Evolutionary conservation across 192 early-diverging fungal species (phyloP).

Genomic region (Anaeromyces robustus): DNA sequence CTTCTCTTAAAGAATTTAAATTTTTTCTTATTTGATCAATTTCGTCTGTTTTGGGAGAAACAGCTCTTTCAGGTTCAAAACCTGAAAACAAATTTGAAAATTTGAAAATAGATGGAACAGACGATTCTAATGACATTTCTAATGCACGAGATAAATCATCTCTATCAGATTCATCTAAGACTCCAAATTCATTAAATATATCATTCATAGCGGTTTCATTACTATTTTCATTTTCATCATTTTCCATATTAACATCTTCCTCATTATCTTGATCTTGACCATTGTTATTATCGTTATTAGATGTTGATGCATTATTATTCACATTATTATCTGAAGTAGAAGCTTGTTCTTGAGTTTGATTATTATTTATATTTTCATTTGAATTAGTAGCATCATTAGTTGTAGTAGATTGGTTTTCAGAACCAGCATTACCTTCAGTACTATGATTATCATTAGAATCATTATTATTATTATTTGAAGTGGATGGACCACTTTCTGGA

Average conservation of each 20-base stretch:
- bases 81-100: background rate
- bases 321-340: background rate
- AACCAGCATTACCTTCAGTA: background rate
- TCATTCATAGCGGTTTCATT: conserved; percentile 10
- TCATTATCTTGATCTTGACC: background rate
- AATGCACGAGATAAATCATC: background rate
- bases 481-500: background rate
- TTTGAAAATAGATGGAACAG: background rate
- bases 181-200: conserved; percentile 6
- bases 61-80: background rate
- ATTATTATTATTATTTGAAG: background rate
- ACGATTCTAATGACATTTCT: background rate
- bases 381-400: conserved; percentile 13
- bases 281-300: background rate
- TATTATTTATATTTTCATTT: no score
- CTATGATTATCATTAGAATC: background rate
- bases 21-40: background rate
- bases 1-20: background rate
- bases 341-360: conserved; percentile 11
- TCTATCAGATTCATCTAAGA: background rate
- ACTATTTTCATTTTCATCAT: conserved; percentile 3
- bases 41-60: background rate
- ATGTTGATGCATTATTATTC: conserved; percentile 5
- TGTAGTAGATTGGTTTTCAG: background rate
- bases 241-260: background rate